Evolutionary conservation across 495 filamentous ascomycete genomes (phyloP).

Genomic region (Elaphomyces granulatus): DNA sequence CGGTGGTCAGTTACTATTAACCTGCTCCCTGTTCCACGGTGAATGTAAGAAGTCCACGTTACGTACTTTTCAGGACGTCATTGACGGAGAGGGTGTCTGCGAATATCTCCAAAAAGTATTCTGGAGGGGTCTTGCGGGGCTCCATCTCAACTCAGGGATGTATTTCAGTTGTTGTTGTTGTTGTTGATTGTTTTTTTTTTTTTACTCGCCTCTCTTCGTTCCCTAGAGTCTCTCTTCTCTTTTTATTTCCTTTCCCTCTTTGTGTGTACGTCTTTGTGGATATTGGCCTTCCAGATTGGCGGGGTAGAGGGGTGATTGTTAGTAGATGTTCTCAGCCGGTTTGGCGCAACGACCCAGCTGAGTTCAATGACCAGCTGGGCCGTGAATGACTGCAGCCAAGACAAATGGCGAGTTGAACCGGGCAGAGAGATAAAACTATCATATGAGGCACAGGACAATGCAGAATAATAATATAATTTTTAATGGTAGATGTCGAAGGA

Average conservation of each 20-base stretch:
- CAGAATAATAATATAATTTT: too few relatives aligned
- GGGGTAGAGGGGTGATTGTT: background rate
- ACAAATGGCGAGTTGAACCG: too few relatives aligned
- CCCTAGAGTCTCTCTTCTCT: conserved; percentile 1
- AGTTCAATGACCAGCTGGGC: background rate
- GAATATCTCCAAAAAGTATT: conserved; percentile 75
- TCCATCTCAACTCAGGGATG: conserved; percentile 35
- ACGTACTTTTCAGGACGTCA: conserved; percentile 78
- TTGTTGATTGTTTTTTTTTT: background rate
- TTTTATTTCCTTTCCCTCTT: conserved; percentile 4
- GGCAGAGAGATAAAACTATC: conserved; percentile 14
- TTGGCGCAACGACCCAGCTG: background rate
- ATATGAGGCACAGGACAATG: too few relatives aligned
- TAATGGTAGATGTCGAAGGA: too few relatives aligned
- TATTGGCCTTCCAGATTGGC: background rate
- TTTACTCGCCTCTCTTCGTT: conserved; percentile 6
- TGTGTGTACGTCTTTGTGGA: background rate
- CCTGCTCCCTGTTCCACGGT: background rate
- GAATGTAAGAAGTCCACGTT: background rate
- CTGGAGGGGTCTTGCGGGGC: conserved; percentile 50
- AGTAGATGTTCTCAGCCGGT: too few relatives aligned
- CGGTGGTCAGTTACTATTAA: background rate
- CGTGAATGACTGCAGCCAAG: too few relatives aligned
- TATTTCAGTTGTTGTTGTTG: too few relatives aligned
- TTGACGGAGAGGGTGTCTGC: conserved; percentile 65